Conservation (phyloP, 148 eudicot genomes). For the Bassia scoparia region DNA sequence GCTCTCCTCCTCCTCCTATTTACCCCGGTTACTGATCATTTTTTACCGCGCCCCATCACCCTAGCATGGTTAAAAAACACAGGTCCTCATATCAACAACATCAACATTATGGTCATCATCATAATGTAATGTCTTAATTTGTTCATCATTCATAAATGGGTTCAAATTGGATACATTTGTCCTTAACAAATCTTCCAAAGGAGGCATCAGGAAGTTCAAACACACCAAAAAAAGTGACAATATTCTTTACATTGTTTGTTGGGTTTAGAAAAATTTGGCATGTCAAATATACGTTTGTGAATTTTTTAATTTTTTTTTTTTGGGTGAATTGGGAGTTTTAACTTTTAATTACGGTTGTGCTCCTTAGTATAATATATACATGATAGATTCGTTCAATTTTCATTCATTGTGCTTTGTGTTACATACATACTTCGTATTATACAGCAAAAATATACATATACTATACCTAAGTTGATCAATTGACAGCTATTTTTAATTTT, state of each 20-base stretch:
- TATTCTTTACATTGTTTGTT: constrained; percentile 1
- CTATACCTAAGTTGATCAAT: constrained; percentile 3
- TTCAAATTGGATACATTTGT: neutral
- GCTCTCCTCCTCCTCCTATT: constrained; percentile 12
- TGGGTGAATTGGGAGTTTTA: neutral
- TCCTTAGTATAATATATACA: constrained; percentile 4
- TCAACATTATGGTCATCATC: neutral
- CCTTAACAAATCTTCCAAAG: constrained; percentile 10
- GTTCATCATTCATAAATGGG: constrained; percentile 6
- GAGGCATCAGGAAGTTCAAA: constrained; percentile 7
- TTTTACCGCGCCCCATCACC: neutral
- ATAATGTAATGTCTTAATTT: neutral
- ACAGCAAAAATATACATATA: neutral
- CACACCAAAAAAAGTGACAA: neutral
- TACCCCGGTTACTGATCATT: constrained; percentile 18
- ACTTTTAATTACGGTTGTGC: neutral
- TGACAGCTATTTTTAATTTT: neutral
- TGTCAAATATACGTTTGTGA: constrained; percentile 15
- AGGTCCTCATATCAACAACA: too few relatives aligned
- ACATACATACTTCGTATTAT: neutral
- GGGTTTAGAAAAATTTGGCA: neutral
- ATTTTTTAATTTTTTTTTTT: neutral
- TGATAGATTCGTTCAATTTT: neutral
- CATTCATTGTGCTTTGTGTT: neutral
- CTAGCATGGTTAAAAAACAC: neutral